Evolutionary conservation across 192 early-diverging fungal species (phyloP).

Genomic region (Thamnidium elegans): DNA sequence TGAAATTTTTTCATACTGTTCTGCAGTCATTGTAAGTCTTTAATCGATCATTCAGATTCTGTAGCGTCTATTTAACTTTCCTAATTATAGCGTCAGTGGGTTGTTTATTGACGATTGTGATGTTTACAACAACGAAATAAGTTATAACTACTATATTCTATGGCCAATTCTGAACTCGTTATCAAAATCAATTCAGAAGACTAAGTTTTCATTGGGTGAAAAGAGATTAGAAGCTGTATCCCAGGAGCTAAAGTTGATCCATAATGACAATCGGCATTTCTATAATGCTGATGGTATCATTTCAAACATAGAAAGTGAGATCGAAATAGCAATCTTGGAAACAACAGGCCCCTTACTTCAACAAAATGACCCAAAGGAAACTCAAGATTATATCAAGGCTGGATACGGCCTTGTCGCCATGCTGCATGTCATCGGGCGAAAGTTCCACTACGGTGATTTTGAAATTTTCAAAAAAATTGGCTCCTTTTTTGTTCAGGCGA

Average conservation of each 20-base stretch:
- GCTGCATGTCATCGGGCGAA: slow-evolving; percentile 10
- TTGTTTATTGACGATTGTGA: slow-evolving; percentile 10
- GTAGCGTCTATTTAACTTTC: slow-evolving; percentile 7
- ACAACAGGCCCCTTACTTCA: slow-evolving; percentile 12
- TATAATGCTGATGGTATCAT: slow-evolving; percentile 20
- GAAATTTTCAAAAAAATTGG: slow-evolving; percentile 22
- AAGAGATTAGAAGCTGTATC: slow-evolving; percentile 16
- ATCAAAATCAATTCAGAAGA: slow-evolving; percentile 9
- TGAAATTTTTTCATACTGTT: slow-evolving; percentile 10
- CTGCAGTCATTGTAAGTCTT: slow-evolving; percentile 11
- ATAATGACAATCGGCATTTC: slow-evolving; percentile 10
- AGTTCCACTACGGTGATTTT: slow-evolving; percentile 9
- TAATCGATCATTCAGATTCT: neutral
- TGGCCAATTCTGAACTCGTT: slow-evolving; percentile 10
- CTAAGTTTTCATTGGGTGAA: slow-evolving; percentile 11
- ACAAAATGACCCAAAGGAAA: slow-evolving; percentile 13
- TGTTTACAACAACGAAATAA: slow-evolving; percentile 9
- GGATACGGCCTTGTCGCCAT: slow-evolving; percentile 11
- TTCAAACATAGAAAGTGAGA: slow-evolving; percentile 10
- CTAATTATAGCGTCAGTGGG: slow-evolving; percentile 2
- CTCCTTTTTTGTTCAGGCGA: slow-evolving; percentile 14
- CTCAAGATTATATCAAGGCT: slow-evolving; percentile 17
- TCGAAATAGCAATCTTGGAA: slow-evolving; percentile 16
- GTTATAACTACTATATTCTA: slow-evolving; percentile 8
- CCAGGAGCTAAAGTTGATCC: slow-evolving; percentile 13